A percentile compares a stretch with the other conserved stretches of the same genome.
Conservation (phyloP, 768 basidiomycete genomes). For the Boletellus ananiceps region DNA sequence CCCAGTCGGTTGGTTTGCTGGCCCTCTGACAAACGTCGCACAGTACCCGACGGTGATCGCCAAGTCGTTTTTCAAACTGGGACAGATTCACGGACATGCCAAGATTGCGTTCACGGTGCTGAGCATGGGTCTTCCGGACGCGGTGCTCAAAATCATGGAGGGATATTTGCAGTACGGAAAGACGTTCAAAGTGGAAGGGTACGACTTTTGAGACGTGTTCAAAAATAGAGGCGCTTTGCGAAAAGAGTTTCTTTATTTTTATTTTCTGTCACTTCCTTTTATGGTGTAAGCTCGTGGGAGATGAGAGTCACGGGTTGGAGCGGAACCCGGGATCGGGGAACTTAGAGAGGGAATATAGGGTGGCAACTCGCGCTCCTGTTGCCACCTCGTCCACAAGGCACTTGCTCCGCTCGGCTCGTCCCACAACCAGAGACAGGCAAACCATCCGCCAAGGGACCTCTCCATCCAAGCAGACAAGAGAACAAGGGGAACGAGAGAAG, state of each 20-base stretch:
- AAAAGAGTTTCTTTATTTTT: background rate
- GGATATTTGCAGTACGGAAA: constrained; percentile 85
- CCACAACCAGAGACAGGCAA: no score
- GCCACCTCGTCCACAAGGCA: background rate
- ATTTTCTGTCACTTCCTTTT: background rate
- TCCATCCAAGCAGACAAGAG: no score
- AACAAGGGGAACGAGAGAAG: no score
- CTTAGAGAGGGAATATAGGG: constrained; percentile 1
- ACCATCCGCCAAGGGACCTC: no score
- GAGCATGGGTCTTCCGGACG: constrained; percentile 90
- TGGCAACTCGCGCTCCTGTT: constrained; percentile 7
- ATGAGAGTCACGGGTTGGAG: background rate
- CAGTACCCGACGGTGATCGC: constrained; percentile 88
- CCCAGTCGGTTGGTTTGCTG: background rate
- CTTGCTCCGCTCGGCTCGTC: no score
- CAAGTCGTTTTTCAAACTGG: constrained; percentile 87
- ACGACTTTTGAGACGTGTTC: constrained; percentile 52
- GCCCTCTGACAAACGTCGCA: background rate
- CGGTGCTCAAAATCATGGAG: constrained; percentile 90
- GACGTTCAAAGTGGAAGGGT: constrained; percentile 84
- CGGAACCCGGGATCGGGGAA: constrained; percentile 10
- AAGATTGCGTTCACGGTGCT: constrained; percentile 92
- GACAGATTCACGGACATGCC: constrained; percentile 86
- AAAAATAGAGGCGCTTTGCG: no score
- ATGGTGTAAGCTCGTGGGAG: no score